These are phyloP conservation scores for Coelastrella sp. DNA, from an alignment of 139 green algal species.

Conservation along the genomic window DNA sequence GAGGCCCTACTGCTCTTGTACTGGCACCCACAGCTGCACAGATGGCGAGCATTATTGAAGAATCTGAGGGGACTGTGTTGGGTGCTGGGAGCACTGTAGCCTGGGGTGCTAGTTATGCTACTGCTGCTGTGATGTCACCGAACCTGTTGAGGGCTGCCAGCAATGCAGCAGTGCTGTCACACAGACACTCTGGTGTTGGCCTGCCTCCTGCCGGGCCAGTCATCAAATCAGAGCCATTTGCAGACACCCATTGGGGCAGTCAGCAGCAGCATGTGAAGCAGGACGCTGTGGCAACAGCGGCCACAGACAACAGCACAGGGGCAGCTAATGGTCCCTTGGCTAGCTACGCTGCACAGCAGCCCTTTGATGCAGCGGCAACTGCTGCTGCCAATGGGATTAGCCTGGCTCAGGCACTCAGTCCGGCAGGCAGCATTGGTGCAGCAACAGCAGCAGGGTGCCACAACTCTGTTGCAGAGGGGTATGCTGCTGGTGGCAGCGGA, in stretches of 20 bases:
- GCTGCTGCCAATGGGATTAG: background rate
- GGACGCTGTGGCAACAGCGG: constrained; percentile 3
- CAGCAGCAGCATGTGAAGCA: background rate
- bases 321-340: background rate
- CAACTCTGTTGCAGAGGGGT: background rate
- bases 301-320: background rate
- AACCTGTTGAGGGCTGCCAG: background rate
- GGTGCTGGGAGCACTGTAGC: background rate
- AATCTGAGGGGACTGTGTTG: background rate
- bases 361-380: background rate
- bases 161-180: constrained; percentile 44
- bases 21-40: constrained; percentile 19
- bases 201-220: constrained; percentile 1
- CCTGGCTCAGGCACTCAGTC: background rate
- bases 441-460: constrained; percentile 20
- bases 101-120: background rate
- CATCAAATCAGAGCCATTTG: background rate
- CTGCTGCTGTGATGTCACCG: constrained; percentile 12
- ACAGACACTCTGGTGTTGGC: background rate
- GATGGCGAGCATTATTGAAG: constrained; percentile 16
- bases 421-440: background rate
- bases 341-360: background rate
- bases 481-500: background rate
- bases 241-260: background rate
- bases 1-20: constrained; percentile 1